Conservation (phyloP, 2,329 filamentous ascomycete species). For the Beauveria caledonica region DNA sequence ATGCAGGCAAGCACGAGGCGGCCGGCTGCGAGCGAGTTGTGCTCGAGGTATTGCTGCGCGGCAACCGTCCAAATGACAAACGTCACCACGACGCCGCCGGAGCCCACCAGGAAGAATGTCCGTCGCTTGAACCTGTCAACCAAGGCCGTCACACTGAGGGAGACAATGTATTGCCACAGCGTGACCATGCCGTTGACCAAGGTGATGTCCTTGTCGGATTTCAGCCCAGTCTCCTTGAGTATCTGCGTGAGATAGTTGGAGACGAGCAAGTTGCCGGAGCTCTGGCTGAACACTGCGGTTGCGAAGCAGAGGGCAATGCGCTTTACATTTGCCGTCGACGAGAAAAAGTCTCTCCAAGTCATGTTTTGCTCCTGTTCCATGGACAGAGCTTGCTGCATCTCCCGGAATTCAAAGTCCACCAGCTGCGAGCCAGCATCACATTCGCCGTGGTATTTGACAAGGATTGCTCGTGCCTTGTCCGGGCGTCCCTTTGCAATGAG, state of each 20-base stretch:
- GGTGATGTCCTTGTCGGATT: conserved; percentile 29
- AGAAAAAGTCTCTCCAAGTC: conserved; percentile 35
- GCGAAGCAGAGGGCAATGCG: conserved; percentile 32
- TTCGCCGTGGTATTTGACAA: conserved; percentile 45
- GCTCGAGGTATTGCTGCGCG: conserved; percentile 29
- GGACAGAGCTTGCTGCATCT: conserved; percentile 39
- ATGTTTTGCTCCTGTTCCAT: conserved; percentile 36
- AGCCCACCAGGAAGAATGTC: conserved; percentile 31
- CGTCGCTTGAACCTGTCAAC: conserved; percentile 30
- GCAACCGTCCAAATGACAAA: conserved; percentile 33
- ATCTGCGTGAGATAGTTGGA: conserved; percentile 34
- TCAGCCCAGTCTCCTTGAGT: conserved; percentile 31
- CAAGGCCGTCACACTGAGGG: conserved; percentile 27
- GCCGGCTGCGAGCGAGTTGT: conserved; percentile 22
- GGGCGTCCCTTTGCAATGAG: conserved; percentile 41
- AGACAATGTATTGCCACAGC: conserved; percentile 34
- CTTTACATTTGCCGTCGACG: conserved; percentile 30
- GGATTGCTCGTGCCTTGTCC: conserved; percentile 41
- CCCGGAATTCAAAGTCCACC: conserved; percentile 38
- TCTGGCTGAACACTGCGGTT: conserved; percentile 33
- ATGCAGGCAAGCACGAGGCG: conserved; percentile 32
- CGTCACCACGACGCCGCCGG: conserved; percentile 29
- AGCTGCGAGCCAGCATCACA: conserved; percentile 33
- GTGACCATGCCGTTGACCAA: conserved; percentile 34
- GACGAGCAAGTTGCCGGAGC: conserved; percentile 32